Conservation (phyloP, 1,139 yeast genomes). For the Lodderomyces oxycetoniae region DNA sequence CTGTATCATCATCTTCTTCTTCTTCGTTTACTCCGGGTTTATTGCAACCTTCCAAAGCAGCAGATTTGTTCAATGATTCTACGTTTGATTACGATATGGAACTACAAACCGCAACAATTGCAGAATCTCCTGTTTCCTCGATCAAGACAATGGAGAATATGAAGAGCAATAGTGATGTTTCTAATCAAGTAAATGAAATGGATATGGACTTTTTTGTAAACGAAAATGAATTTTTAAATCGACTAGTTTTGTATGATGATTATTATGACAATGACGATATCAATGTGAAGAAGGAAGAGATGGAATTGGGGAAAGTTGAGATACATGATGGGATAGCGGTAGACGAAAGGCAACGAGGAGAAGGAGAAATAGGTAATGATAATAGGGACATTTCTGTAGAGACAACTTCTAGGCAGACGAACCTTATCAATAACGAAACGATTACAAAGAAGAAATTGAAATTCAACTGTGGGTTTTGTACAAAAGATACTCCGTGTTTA, state of each 20-base stretch:
- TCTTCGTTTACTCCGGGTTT: constrained; percentile 19
- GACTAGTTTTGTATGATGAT: constrained; percentile 12
- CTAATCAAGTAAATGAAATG: constrained; percentile 1
- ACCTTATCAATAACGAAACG: constrained; percentile 6
- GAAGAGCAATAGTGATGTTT: constrained; percentile 7
- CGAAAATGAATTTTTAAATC: constrained; percentile 16
- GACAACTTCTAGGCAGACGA: constrained; percentile 3
- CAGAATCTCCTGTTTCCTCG: constrained; percentile 8
- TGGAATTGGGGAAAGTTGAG: constrained; percentile 13
- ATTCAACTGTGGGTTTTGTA: constrained; percentile 40
- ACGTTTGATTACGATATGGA: constrained; percentile 11
- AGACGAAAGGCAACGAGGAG: neutral
- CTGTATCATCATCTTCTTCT: neutral
- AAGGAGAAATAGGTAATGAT: neutral
- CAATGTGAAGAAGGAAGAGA: constrained; percentile 10
- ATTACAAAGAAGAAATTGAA: constrained; percentile 13
- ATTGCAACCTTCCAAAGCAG: constrained; percentile 20
- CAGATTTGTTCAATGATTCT: constrained; percentile 17
- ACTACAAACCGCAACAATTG: constrained; percentile 15
- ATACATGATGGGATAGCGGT: constrained; percentile 8
- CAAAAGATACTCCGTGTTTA: constrained; percentile 38
- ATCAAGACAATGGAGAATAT: neutral
- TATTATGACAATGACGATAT: constrained; percentile 8
- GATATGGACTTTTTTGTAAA: constrained; percentile 15
- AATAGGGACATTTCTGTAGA: neutral